A percentile compares a stretch with the other conserved stretches of the same genome.
Conservation (phyloP, 148 eudicot species). For the Vaccinium corymbosum region DNA sequence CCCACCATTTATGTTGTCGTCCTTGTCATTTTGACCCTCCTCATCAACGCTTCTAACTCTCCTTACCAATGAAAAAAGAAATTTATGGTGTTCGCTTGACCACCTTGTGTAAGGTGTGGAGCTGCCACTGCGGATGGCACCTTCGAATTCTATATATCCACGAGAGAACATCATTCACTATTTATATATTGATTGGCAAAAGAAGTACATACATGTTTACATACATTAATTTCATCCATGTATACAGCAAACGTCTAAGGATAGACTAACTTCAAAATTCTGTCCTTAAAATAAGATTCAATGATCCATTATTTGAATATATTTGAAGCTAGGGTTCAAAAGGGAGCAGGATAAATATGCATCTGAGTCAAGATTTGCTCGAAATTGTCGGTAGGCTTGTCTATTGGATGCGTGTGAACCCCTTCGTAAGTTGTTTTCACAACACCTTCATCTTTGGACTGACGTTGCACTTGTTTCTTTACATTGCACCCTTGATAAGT, state of each 20-base stretch:
- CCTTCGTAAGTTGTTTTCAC: constrained; percentile 73
- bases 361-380: constrained; percentile 65
- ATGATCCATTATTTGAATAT: neutral
- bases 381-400: constrained; percentile 57
- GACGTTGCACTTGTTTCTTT: constrained; percentile 69
- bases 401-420: constrained; percentile 53
- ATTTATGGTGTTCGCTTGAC: too few species aligned
- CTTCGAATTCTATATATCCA: too few species aligned
- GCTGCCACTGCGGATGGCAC: too few species aligned
- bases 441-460: constrained; percentile 56
- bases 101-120: too few species aligned
- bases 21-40: too few species aligned
- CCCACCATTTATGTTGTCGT: too few species aligned
- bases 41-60: too few species aligned
- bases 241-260: too few species aligned
- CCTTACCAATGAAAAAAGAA: too few species aligned
- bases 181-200: too few species aligned
- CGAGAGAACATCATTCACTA: neutral
- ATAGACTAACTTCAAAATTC: neutral
- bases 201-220: too few species aligned
- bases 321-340: neutral
- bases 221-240: too few species aligned
- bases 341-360: constrained; percentile 42
- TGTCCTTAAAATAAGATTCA: neutral
- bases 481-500: constrained; percentile 67